Percentiles rank a stretch among this genome's conserved stretches.
phyloP scores from a whole-genome alignment of 805 yeast species.

The Soucietia sequanensis region DNA sequence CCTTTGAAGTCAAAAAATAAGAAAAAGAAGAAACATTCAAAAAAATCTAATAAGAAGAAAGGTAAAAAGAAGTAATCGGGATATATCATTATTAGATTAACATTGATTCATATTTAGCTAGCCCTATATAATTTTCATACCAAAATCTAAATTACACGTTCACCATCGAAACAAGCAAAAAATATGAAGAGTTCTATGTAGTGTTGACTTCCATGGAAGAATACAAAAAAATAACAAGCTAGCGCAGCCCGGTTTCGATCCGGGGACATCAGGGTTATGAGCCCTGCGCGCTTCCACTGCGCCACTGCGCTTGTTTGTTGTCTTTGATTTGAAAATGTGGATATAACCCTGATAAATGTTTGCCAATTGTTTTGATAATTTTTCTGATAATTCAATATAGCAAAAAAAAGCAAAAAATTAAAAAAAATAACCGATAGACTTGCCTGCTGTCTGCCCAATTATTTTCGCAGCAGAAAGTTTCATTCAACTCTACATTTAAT shows the following conservation, averaged over 20 bases:
- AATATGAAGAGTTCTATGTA: too few relatives aligned
- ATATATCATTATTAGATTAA: not conserved
- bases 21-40: slow-evolving; percentile 1
- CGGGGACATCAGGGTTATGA: slow-evolving; percentile 98
- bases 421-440: too few relatives aligned
- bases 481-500: too few relatives aligned
- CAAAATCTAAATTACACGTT: too few relatives aligned
- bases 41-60: slow-evolving; percentile 1
- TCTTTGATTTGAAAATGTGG: too few relatives aligned
- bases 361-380: not conserved
- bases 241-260: slow-evolving; percentile 97
- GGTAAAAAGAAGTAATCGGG: slow-evolving; percentile 2
- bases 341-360: not conserved
- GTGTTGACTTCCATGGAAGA: too few relatives aligned
- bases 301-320: slow-evolving; percentile 99
- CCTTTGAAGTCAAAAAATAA: not conserved
- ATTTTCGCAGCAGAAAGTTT: too few relatives aligned
- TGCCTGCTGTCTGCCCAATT: too few relatives aligned
- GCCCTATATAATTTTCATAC: not conserved
- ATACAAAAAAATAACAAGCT: slow-evolving; percentile 29
- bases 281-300: slow-evolving; percentile 99
- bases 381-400: too few relatives aligned
- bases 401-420: too few relatives aligned
- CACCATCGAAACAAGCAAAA: too few relatives aligned
- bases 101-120: not conserved